Evolutionary conservation across 2,329 filamentous ascomycete genomes (phyloP).

Genomic region (Chaetothyriales sp.): DNA sequence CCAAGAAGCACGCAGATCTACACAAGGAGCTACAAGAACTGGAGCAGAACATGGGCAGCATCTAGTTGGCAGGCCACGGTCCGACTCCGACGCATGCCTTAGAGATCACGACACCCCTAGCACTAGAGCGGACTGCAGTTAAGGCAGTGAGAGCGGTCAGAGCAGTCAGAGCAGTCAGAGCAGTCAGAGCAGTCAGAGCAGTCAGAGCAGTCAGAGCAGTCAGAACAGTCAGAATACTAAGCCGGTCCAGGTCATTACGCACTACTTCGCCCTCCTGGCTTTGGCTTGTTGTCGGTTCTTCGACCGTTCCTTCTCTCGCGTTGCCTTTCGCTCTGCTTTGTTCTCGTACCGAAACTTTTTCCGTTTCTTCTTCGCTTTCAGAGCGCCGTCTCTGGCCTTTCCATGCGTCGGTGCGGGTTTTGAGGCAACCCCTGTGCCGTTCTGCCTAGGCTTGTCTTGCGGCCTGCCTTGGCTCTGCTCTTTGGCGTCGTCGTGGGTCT

Average conservation of each 20-base stretch:
- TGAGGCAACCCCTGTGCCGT: conserved; percentile 13
- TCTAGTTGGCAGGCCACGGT: conserved; percentile 41
- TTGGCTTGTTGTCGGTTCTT: conserved; percentile 56
- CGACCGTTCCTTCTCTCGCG: conserved; percentile 48
- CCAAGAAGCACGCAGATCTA: conserved; percentile 68
- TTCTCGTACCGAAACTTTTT: conserved; percentile 87
- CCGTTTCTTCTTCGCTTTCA: conserved; percentile 64
- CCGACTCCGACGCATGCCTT: not conserved
- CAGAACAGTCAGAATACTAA: not conserved
- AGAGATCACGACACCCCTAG: conserved; percentile 15
- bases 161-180: no score
- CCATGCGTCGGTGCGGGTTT: conserved; percentile 39
- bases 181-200: no score
- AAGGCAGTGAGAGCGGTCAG: not conserved
- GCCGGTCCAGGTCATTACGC: not conserved
- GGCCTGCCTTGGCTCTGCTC: conserved; percentile 23
- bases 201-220: no score
- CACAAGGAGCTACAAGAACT: conserved; percentile 89
- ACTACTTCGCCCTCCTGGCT: not conserved
- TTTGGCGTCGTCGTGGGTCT: conserved; percentile 26
- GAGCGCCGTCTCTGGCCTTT: conserved; percentile 21
- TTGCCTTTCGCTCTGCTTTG: conserved; percentile 61
- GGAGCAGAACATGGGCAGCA: conserved; percentile 81
- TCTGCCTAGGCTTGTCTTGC: conserved; percentile 5
- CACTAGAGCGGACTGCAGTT: conserved; percentile 8